Evolutionary conservation across 2,329 filamentous ascomycete species (phyloP).

Genomic region (Talaromyces sp.): DNA sequence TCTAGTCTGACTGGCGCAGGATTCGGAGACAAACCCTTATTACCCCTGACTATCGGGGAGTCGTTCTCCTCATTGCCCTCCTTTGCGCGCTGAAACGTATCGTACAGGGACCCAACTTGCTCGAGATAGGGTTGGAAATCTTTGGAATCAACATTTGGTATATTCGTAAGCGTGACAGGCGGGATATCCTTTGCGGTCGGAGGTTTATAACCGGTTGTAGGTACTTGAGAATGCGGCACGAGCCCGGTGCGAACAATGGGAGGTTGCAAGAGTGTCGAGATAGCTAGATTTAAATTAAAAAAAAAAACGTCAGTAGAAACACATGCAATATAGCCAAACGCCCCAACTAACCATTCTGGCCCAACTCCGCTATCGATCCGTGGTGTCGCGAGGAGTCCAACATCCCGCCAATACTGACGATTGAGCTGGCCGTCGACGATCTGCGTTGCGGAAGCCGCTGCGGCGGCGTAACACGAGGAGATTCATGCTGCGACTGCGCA

Average conservation of each 20-base stretch:
- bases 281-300: conserved; percentile 55
- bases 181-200: conserved; percentile 88
- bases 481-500: conserved; percentile 31
- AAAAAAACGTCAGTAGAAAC: not conserved
- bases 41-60: conserved; percentile 40
- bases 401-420: conserved; percentile 78
- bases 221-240: conserved; percentile 64
- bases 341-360: conserved; percentile 65
- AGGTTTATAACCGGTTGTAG: conserved; percentile 69
- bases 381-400: conserved; percentile 61
- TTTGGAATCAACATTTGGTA: conserved; percentile 70
- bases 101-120: conserved; percentile 81
- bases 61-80: conserved; percentile 65
- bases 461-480: conserved; percentile 25
- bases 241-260: conserved; percentile 86
- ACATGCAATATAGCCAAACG: not conserved
- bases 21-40: conserved; percentile 27
- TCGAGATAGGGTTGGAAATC: conserved; percentile 80
- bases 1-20: conserved; percentile 33
- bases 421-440: conserved; percentile 80
- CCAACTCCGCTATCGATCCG: conserved; percentile 65
- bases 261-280: conserved; percentile 86
- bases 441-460: conserved; percentile 48
- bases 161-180: conserved; percentile 84
- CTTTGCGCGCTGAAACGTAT: conserved; percentile 79